Base-by-base conservation (phyloP, 805 yeast genomes). In the Myxozyma lipomycoides region DNA sequence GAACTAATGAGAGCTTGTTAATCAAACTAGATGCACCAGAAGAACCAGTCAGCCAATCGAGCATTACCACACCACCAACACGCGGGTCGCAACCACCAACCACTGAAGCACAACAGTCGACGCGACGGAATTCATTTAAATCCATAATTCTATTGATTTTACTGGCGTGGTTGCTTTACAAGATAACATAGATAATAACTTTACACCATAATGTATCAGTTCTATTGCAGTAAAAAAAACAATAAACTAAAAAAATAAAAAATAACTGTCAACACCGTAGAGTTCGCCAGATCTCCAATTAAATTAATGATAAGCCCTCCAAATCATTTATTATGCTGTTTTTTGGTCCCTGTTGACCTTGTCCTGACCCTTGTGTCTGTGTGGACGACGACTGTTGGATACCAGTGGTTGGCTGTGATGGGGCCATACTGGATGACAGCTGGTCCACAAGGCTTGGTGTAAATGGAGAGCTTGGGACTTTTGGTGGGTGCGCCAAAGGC, bases 1-100 rank as follows among this genome's bases (percentile, higher is more conserved):
- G 19, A n/a, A 26, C 36, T 18, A 50, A 49, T 34, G 55, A 52
- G 32, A 40, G 3, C 15, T 26, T 51, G 26, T 42, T 47, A 7
- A 25, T 28, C 32, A 28, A 28, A 9, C 32, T 28, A n/a, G n/a
- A n/a, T n/a, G n/a, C n/a, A n/a, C n/a, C n/a, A n/a, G n/a, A n/a
- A n/a, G n/a, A n/a, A n/a, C n/a, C n/a, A n/a, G n/a, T n/a, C n/a
- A n/a, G n/a, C n/a, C n/a, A n/a, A n/a, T n/a, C n/a, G n/a, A n/a
- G n/a, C n/a, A n/a, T n/a, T n/a, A n/a, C n/a, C n/a, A n/a, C n/a
- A n/a, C n/a, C n/a, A n/a, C n/a, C n/a, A n/a, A n/a, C n/a, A n/a
- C n/a, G n/a, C n/a, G n/a, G n/a, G n/a, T n/a, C n/a, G n/a, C n/a
- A n/a, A n/a, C n/a, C n/a, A n/a, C n/a, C n/a, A n/a, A n/a, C n/a